These are phyloP conservation scores for Aureobasidium sp. DNA, from an alignment of 2,329 filamentous ascomycete species.

Conservation along the genomic window DNA sequence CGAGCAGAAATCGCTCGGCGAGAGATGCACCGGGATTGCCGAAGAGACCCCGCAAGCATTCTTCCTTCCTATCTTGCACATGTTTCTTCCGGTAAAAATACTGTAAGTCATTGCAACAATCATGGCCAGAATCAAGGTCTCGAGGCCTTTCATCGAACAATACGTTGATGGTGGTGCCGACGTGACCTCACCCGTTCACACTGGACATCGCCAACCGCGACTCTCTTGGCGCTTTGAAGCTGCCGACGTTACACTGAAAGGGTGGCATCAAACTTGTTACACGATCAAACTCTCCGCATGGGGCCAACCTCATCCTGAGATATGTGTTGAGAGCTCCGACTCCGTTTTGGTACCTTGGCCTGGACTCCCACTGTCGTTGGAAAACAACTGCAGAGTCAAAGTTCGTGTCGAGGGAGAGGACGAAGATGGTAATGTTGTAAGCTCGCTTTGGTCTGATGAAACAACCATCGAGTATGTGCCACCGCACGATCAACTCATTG, in stretches of 20 bases:
- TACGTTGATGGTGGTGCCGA: background rate
- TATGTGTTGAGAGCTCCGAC: background rate
- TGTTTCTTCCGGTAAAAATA: too few relatives aligned
- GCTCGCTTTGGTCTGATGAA: conserved; percentile 9
- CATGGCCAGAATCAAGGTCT: background rate
- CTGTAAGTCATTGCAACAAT: background rate
- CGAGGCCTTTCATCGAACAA: conserved; percentile 4
- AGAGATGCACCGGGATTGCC: background rate
- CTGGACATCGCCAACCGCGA: conserved; percentile 5
- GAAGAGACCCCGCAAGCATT: background rate
- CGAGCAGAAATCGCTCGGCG: background rate
- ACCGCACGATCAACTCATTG: background rate
- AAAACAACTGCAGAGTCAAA: conserved; percentile 4
- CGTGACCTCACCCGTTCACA: background rate
- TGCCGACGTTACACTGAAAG: background rate
- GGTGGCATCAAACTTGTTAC: conserved; percentile 9
- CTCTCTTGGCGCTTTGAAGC: conserved; percentile 15
- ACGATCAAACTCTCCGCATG: conserved; percentile 12
- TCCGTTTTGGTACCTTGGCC: conserved; percentile 17
- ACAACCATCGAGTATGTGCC: background rate
- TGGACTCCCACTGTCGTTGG: background rate
- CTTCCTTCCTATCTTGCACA: background rate
- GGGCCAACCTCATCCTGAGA: background rate
- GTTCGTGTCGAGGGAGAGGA: conserved; percentile 5
- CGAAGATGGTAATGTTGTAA: background rate